Percentiles rank a stretch among this genome's conserved stretches.
Conservation (phyloP, 345 rosid species). For the Odontarrhena argentea region DNA sequence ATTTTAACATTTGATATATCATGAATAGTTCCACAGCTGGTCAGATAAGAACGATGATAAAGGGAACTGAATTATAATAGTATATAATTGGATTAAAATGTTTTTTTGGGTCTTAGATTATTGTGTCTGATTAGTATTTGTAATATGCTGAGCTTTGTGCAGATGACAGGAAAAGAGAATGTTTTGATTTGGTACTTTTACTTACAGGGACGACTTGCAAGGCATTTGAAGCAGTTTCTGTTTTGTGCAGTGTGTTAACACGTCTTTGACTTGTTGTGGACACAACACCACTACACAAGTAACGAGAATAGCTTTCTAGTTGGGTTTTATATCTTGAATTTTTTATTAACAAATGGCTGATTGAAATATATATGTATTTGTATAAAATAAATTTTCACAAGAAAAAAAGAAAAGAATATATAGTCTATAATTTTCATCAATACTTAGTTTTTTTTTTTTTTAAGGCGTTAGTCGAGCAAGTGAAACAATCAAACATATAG, state of each 20-base stretch:
- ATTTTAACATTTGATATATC: slow-evolving; percentile 1
- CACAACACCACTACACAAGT: not conserved
- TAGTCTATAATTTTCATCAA: too few species aligned
- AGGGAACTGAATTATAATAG: too few species aligned
- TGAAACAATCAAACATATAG: too few species aligned
- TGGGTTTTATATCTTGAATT: not conserved
- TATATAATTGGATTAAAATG: too few species aligned
- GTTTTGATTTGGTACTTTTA: slow-evolving; percentile 20
- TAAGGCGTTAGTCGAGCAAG: too few species aligned
- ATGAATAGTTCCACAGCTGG: slow-evolving; percentile 14
- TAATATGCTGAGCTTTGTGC: slow-evolving; percentile 16
- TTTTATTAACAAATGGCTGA: not conserved
- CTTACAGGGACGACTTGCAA: not conserved
- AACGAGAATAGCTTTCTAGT: slow-evolving; percentile 2
- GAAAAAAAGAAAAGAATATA: too few species aligned
- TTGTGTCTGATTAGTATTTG: not conserved
- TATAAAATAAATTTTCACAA: too few species aligned
- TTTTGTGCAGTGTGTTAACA: not conserved
- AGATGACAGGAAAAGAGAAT: slow-evolving; percentile 1
- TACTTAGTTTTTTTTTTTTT: too few species aligned
- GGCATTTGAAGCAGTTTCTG: slow-evolving; percentile 5
- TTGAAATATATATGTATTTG: too few species aligned
- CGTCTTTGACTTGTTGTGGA: slow-evolving; percentile 1
- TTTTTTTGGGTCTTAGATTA: not conserved
- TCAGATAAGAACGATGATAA: slow-evolving; percentile 13